These are phyloP conservation scores for Phytophthora europaea DNA, from an alignment of 352 stramenopile genomes.

Conservation along the genomic window DNA sequence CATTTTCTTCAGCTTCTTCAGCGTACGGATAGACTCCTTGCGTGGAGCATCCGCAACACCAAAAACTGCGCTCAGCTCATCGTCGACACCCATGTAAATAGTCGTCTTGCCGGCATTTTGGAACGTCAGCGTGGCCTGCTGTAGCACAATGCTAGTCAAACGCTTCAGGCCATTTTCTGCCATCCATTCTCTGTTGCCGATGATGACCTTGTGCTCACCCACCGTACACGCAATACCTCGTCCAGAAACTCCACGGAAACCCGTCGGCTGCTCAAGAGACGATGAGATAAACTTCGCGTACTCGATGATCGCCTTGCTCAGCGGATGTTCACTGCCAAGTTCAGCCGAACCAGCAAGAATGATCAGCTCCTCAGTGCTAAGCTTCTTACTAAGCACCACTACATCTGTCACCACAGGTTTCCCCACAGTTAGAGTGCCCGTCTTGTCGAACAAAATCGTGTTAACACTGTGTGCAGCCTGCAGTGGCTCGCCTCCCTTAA, in stretches of 20 bases:
- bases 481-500: conserved; percentile 97
- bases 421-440: conserved; percentile 97
- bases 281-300: conserved; percentile 90
- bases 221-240: conserved; percentile 87
- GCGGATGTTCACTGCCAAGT: conserved; percentile 94
- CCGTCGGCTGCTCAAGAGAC: conserved; percentile 74
- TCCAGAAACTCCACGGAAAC: conserved; percentile 91
- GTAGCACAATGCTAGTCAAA: conserved; percentile 73
- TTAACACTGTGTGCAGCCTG: conserved; percentile 94
- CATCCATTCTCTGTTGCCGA: conserved; percentile 95
- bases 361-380: conserved; percentile 87
- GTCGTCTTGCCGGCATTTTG: conserved; percentile 95
- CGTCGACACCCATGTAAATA: conserved; percentile 95
- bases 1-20: conserved; percentile 93
- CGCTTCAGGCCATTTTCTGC: conserved; percentile 78
- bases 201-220: conserved; percentile 80
- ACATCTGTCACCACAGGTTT: conserved; percentile 91
- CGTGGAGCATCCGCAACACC: conserved; percentile 91
- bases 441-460: conserved; percentile 99
- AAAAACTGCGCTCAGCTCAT: conserved; percentile 80
- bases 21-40: conserved; percentile 90
- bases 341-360: conserved; percentile 94
- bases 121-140: conserved; percentile 83
- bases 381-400: conserved; percentile 79
- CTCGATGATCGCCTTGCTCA: conserved; percentile 95